These are phyloP conservation scores for Veloboletus limbatus DNA, from an alignment of 1,284 basidiomycete species.

Conservation along the genomic window DNA sequence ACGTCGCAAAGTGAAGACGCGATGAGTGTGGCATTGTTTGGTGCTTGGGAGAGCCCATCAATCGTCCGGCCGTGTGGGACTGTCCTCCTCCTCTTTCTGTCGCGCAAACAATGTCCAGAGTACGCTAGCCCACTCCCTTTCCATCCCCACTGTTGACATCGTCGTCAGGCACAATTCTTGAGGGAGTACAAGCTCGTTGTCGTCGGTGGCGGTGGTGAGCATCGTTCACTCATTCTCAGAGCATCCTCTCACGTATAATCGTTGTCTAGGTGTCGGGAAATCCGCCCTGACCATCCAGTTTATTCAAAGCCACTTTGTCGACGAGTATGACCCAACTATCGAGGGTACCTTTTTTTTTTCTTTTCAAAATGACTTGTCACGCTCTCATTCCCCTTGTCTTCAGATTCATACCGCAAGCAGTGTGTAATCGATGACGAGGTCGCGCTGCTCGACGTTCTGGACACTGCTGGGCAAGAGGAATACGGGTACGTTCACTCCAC, in stretches of 20 bases:
- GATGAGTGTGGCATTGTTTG: slow-evolving; percentile 30
- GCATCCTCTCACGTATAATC: not conserved
- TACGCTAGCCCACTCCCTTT: slow-evolving; percentile 5
- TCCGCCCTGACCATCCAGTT: slow-evolving; percentile 97
- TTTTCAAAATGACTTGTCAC: not conserved
- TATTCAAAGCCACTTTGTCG: slow-evolving; percentile 96
- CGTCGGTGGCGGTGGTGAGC: slow-evolving; percentile 93
- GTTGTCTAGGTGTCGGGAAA: slow-evolving; percentile 85
- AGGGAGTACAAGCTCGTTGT: slow-evolving; percentile 97
- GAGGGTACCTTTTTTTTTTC: slow-evolving; percentile 55
- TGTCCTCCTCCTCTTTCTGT: no score
- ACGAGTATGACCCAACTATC: slow-evolving; percentile 98
- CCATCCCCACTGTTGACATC: not conserved
- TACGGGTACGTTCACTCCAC: slow-evolving; percentile 72
- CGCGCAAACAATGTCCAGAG: slow-evolving; percentile 31
- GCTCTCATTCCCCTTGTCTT: slow-evolving; percentile 4
- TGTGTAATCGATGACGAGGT: slow-evolving; percentile 98
- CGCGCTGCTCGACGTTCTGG: slow-evolving; percentile 94
- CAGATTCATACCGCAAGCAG: slow-evolving; percentile 94
- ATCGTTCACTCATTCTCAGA: not conserved
- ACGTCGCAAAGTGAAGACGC: no score
- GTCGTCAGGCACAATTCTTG: slow-evolving; percentile 79
- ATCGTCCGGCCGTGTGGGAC: no score
- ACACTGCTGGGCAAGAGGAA: slow-evolving; percentile 99
- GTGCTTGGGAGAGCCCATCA: slow-evolving; percentile 8